Base-by-base conservation (phyloP, 2,329 filamentous ascomycete genomes). In the Diaporthe eres region DNA sequence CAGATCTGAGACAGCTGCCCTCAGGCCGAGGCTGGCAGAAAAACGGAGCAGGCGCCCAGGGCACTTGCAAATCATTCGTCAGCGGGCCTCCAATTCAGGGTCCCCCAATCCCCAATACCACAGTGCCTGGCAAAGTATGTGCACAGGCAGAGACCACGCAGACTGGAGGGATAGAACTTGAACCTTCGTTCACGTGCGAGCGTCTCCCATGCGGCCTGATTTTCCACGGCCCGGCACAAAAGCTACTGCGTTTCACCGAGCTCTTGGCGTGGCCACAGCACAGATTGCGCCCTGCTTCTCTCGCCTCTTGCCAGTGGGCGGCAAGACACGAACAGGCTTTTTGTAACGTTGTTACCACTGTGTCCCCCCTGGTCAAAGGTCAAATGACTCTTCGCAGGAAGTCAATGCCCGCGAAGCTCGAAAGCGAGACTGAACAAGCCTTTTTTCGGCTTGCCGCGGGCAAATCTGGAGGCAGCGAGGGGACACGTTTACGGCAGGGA, bases 241-340 rank as follows among this genome's bases (percentile, higher is more conserved):
- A 70, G 65, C 49, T 70, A 55, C 71, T 61, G 71, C 55, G 71
- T 73, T 65, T 63, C 58, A 73, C 71, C 49, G 58, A 47, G 44
- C 9, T 55, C 61, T 63, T 63, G 49, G 58, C 58, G 71, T 73
- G 58, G 58, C 65, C 47, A 70, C 65, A 31, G 65, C 65, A 70
- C 65, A 39, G 65, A 70, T 70, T 70, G 65, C 65, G n/a, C 47
- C 65, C 34, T 70, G 65, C 34, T 70, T 42, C n/a, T 55, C 31
- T 28, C n/a, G 47, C 49, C 49, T 25, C 47, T 34, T 34, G 34
- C 34, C 34, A 34, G 34, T 39, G 49, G 49, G 65, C 65, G 65
- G 65, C 49, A 70, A 70, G 28, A 68, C 65, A 70, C 55, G 47
- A 70, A 31, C 65, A 70, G 65, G 34, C 65, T 70, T 55, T 55